These are phyloP conservation scores for Fusarium napiforme DNA, from an alignment of 2,329 filamentous ascomycete genomes.

Conservation along the genomic window DNA sequence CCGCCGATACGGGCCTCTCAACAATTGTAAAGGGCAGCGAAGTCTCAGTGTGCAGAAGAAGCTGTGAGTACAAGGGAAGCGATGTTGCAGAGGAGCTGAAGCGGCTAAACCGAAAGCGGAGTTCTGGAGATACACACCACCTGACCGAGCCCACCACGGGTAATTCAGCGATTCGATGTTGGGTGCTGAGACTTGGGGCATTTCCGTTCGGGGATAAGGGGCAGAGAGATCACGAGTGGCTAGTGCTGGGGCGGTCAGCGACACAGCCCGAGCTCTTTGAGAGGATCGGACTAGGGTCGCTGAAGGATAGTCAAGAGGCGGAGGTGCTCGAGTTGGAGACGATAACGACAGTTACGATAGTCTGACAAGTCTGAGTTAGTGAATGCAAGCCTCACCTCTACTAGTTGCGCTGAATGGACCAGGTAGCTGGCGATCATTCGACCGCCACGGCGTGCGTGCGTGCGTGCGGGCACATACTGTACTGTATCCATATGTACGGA, in stretches of 20 bases:
- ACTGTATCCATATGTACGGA: background rate
- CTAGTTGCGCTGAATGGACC: background rate
- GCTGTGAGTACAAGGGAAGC: background rate
- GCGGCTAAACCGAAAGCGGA: background rate
- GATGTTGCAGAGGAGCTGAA: background rate
- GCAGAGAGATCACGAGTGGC: slow-evolving; percentile 12
- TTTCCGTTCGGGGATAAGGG: slow-evolving; percentile 1
- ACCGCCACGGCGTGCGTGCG: background rate
- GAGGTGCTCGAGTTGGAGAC: slow-evolving; percentile 1
- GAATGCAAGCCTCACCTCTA: background rate
- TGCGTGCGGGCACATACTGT: background rate
- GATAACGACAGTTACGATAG: slow-evolving; percentile 6
- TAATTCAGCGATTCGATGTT: slow-evolving; percentile 14
- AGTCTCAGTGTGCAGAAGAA: slow-evolving; percentile 22
- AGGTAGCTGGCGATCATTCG: background rate
- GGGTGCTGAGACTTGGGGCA: slow-evolving; percentile 28
- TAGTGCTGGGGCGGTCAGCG: slow-evolving; percentile 26
- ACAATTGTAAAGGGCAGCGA: background rate
- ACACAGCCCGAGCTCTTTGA: slow-evolving; percentile 14
- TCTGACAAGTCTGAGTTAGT: slow-evolving; percentile 1
- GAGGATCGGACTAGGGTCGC: slow-evolving; percentile 25
- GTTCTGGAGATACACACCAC: background rate
- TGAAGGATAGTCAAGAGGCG: background rate
- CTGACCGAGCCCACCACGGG: background rate
- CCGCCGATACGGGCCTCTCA: slow-evolving; percentile 25